Evolutionary conservation across 2,329 filamentous ascomycete genomes (phyloP).

Genomic region (Kalmusia sp.): DNA sequence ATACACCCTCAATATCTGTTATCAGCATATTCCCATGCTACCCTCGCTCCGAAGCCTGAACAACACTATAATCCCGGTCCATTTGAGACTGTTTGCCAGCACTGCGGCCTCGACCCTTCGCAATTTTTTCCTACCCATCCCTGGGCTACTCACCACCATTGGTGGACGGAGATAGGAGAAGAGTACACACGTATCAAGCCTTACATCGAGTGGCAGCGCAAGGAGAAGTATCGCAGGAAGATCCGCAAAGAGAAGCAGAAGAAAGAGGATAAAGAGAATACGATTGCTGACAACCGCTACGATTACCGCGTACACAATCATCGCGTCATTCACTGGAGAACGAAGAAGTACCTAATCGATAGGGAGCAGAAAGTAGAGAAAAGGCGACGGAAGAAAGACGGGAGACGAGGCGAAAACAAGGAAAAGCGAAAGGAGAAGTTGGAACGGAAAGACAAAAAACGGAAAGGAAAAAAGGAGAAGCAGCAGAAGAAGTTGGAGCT

Average conservation of each 20-base stretch:
- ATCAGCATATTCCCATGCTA: not conserved
- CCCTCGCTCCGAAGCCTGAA: not conserved
- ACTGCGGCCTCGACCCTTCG: constrained; percentile 4
- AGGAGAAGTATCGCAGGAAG: not conserved
- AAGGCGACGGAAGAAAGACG: no score
- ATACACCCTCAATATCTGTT: not conserved
- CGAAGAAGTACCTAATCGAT: no score
- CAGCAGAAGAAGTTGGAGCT: not conserved
- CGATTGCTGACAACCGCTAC: no score
- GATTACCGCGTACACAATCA: no score
- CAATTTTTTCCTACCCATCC: constrained; percentile 3
- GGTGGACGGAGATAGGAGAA: not conserved
- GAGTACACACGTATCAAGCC: not conserved
- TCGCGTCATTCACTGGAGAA: no score
- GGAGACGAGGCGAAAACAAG: no score
- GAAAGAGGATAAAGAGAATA: not conserved
- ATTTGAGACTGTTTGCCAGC: not conserved
- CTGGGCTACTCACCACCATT: not conserved
- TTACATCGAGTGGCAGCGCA: not conserved
- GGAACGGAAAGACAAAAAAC: not conserved
- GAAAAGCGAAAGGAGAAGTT: not conserved
- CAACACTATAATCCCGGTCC: not conserved
- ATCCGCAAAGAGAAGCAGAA: not conserved
- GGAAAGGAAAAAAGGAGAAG: no score
- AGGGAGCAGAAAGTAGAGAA: no score